Conservation (phyloP, 495 filamentous ascomycete genomes). For the Pyrenula aspistea region DNA sequence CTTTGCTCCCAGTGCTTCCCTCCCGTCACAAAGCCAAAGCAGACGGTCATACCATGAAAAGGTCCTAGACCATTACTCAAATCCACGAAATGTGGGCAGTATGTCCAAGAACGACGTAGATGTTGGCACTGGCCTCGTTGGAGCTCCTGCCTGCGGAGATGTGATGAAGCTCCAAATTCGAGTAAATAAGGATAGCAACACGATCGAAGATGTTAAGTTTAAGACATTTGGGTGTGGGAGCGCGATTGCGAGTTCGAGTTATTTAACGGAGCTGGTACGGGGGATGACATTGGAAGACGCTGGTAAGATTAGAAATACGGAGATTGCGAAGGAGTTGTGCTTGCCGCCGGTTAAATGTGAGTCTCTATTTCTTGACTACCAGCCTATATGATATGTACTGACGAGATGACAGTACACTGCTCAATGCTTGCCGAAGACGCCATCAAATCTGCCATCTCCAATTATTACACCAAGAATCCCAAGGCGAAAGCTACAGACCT, state of each 20-base stretch:
- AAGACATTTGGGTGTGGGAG: constrained; percentile 98
- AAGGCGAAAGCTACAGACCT: constrained; percentile 52
- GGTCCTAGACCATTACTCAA: constrained; percentile 89
- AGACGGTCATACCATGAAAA: constrained; percentile 51
- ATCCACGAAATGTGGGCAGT: constrained; percentile 87
- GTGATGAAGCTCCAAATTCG: constrained; percentile 99
- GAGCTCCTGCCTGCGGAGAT: constrained; percentile 79
- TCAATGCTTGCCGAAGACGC: constrained; percentile 99
- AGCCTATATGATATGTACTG: not conserved
- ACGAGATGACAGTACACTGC: constrained; percentile 63
- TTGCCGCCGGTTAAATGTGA: constrained; percentile 86
- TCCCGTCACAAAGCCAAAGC: constrained; percentile 18
- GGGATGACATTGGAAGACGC: constrained; percentile 97
- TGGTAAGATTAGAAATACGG: constrained; percentile 81
- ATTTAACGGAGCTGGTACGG: constrained; percentile 82
- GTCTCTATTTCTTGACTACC: constrained; percentile 16
- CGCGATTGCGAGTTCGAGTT: constrained; percentile 83
- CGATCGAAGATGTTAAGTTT: constrained; percentile 90
- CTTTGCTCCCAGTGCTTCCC: constrained; percentile 19
- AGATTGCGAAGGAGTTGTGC: constrained; percentile 95
- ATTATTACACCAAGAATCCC: constrained; percentile 94
- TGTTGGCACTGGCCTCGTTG: constrained; percentile 95
- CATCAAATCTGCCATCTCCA: constrained; percentile 96
- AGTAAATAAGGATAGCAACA: constrained; percentile 79
- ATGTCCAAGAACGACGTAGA: constrained; percentile 75